Percentiles rank a stretch among this genome's conserved stretches.
phyloP scores from a whole-genome alignment of 371 early-diverging fungal species.

The Vairimorpha necatrix region DNA sequence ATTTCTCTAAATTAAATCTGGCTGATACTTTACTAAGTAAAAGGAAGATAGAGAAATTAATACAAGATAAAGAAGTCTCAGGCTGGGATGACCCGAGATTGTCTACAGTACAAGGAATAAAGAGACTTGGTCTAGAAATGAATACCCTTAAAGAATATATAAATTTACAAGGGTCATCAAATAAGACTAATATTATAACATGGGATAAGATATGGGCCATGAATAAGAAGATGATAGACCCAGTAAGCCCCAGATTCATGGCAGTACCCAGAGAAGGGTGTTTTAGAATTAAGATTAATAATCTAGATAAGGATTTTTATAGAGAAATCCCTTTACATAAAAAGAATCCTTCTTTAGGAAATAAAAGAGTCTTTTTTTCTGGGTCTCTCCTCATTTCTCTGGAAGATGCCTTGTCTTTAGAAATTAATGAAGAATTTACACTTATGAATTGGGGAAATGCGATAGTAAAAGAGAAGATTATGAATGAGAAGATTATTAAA shows the following conservation, averaged over 20 bases:
- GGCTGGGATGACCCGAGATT: conserved; percentile 99
- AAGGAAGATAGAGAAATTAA: conserved; percentile 94
- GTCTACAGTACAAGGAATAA: conserved; percentile 96
- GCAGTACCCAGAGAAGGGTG: conserved; percentile 69
- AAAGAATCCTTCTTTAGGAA: conserved; percentile 79
- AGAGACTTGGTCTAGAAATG: conserved; percentile 92
- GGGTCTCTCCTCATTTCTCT: conserved; percentile 75
- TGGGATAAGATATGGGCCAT: conserved; percentile 99
- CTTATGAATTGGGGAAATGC: conserved; percentile 99
- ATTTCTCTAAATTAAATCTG: conserved; percentile 80
- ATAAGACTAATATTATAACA: conserved; percentile 79
- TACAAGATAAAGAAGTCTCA: conserved; percentile 75
- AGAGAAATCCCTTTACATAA: conserved; percentile 67
- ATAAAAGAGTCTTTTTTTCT: conserved; percentile 75
- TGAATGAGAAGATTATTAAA: conserved; percentile 67
- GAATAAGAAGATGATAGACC: conserved; percentile 95
- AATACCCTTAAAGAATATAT: conserved; percentile 93
- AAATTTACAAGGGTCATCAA: conserved; percentile 94
- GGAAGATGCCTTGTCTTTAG: conserved; percentile 76
- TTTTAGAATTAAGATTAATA: conserved; percentile 13
- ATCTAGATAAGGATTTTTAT: conserved; percentile 25
- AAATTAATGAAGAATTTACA: conserved; percentile 82
- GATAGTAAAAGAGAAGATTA: conserved; percentile 70
- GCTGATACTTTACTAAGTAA: conserved; percentile 96
- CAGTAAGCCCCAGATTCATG: conserved; percentile 79